Conservation (phyloP, 1,284 basidiomycete species). For the Ganoderma lucidum region DNA sequence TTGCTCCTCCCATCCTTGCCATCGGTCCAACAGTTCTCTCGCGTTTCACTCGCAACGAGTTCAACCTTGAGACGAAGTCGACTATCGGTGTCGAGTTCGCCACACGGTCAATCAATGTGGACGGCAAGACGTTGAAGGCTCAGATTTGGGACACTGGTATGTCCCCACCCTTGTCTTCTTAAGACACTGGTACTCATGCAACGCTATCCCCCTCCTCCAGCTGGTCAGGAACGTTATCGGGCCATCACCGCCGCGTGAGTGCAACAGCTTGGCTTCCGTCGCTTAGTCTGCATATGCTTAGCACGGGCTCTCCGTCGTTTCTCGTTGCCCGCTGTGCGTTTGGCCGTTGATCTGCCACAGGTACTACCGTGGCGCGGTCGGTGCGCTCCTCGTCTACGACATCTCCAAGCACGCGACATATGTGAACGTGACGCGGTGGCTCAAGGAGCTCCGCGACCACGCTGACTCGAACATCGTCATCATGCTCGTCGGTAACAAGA, state of each 20-base stretch:
- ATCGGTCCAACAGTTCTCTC: conserved; percentile 70
- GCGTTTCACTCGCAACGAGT: conserved; percentile 99
- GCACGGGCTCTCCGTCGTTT: neutral
- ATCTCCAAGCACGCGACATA: conserved; percentile 97
- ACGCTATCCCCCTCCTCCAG: conserved; percentile 47
- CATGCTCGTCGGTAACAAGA: conserved; percentile 97
- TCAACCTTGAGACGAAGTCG: conserved; percentile 98
- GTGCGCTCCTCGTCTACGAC: conserved; percentile 91
- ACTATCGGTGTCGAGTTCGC: conserved; percentile 99
- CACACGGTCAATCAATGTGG: conserved; percentile 93
- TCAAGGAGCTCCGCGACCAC: conserved; percentile 97
- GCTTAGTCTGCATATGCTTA: conserved; percentile 1
- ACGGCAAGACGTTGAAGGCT: conserved; percentile 97
- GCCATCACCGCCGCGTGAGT: conserved; percentile 97
- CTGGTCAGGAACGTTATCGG: conserved; percentile 98
- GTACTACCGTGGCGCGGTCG: conserved; percentile 98
- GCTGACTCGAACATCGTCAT: conserved; percentile 95
- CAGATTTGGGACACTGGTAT: conserved; percentile 99
- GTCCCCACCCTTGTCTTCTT: conserved; percentile 33
- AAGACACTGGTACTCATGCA: neutral
- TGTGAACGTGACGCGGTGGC: conserved; percentile 95
- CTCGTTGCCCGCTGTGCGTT: neutral
- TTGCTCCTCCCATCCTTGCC: neutral
- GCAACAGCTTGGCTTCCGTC: neutral
- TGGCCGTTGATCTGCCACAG: conserved; percentile 48